Evolutionary conservation across 306 rosid genomes (phyloP), one percentile per base, ranked within the genome.

Genomic region (peach (Prunus persica)): DNA sequence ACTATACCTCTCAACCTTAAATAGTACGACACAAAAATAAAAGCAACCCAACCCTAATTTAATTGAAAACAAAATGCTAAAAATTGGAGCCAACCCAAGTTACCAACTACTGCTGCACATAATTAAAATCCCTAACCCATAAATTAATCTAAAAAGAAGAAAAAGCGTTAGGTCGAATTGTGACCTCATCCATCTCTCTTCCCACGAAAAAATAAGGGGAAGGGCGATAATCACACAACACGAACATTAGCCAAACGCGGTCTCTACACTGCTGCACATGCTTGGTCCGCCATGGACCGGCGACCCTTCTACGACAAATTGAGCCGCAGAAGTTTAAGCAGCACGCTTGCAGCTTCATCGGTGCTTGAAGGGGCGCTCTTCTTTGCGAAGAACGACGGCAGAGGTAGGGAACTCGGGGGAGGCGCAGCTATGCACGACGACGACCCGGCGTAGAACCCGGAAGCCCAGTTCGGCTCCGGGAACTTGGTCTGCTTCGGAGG

Each of bases 381-480:
- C 82, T 81, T 87, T 0, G 66, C 45, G 66, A 86, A 72, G 67
- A 91, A 89, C 8, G 45, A 52, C 0, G 97, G 97, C 0, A 91
- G 22, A n/a, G 97, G 96, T 7, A 90, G 76, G 0, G 90, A 87
- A 76, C 86, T 84, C 0, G 96, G 93, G 2, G 89, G 84, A 46
- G 93, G 93, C 1, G 89, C 87, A 1, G 81, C 65, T 6, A 65
- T 51, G 11, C 60, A 61, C 27, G 73, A 7, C 0, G 91, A 64
- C 0, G 88, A 47, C 0, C 95, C 93, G 0, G 95, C 90, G 50
- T 88, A 89, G 20, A 83, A 67, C 1, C 72, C 76, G 5, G 30
- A 1, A 11, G 45, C 15, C 46, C 74, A 8, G 16, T 19, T 11
- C 58, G 19, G 27, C 2, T 27, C 5, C 52, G 43, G 28, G 3